Evolutionary conservation across 176 grass and related monocot species (phyloP).

Genomic region (Carex kokanica): DNA sequence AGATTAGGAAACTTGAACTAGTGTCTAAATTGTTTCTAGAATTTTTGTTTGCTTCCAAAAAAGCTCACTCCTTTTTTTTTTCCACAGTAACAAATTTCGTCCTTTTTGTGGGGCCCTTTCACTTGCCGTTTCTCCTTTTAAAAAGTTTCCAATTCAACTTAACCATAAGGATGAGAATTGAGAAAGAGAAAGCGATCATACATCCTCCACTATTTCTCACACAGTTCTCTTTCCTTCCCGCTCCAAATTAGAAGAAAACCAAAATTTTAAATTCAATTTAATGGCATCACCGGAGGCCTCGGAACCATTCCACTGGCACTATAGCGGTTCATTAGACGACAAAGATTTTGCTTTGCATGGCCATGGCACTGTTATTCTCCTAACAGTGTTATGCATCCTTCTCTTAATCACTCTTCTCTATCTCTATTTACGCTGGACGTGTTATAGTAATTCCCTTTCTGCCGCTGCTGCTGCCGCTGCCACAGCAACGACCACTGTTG

Average conservation of each 20-base stretch:
- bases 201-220: background rate
- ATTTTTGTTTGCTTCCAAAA: constrained; percentile 12
- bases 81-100: background rate
- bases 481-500: background rate
- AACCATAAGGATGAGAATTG: background rate
- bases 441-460: background rate
- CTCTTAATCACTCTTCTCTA: constrained; percentile 23
- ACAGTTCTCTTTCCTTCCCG: background rate
- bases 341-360: constrained; percentile 32
- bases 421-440: constrained; percentile 23
- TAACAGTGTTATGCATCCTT: constrained; percentile 22
- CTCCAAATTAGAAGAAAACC: background rate
- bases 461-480: background rate
- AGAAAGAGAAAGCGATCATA: constrained; percentile 14
- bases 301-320: constrained; percentile 10
- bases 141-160: background rate
- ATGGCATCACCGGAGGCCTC: constrained; percentile 20
- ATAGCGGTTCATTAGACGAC: background rate
- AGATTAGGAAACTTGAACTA: background rate
- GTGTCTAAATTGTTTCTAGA: background rate
- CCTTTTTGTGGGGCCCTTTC: constrained; percentile 5
- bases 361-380: constrained; percentile 7
- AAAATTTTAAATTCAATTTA: background rate
- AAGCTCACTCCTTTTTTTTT: background rate
- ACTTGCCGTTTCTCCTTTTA: background rate